These are phyloP conservation scores for Cymodocea nodosa DNA, from an alignment of 116 monocot species.

Conservation along the genomic window DNA sequence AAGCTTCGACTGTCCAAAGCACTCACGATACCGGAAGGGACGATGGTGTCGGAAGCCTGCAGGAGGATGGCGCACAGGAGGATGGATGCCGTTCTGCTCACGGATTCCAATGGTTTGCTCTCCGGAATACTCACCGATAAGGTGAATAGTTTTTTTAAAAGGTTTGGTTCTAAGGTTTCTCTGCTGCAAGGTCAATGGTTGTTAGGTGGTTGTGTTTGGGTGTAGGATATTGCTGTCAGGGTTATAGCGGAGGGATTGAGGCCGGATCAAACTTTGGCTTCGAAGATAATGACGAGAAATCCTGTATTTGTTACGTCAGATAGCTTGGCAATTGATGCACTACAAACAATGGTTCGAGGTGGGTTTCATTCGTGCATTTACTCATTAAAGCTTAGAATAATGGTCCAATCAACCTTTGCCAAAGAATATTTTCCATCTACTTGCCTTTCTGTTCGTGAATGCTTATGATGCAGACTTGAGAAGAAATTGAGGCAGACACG, in stretches of 20 bases:
- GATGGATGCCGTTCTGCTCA: conserved; percentile 74
- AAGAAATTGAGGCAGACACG: no score
- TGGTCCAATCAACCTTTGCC: no score
- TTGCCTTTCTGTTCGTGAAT: no score
- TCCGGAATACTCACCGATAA: conserved; percentile 87
- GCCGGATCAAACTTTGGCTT: conserved; percentile 68
- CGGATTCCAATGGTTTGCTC: conserved; percentile 73
- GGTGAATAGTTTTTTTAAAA: conserved; percentile 8
- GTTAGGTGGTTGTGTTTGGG: background rate
- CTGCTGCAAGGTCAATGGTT: background rate
- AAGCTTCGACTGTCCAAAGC: conserved; percentile 76
- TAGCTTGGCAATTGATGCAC: conserved; percentile 81
- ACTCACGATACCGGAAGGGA: conserved; percentile 71
- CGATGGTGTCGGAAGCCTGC: conserved; percentile 75
- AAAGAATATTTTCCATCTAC: no score
- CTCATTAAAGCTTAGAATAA: no score
- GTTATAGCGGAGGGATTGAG: conserved; percentile 85
- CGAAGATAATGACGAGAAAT: conserved; percentile 94
- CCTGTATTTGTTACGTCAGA: conserved; percentile 70
- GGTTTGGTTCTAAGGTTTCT: background rate
- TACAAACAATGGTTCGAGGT: conserved; percentile 99
- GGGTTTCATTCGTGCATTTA: background rate
- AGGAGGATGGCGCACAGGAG: conserved; percentile 74
- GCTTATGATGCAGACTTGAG: no score
- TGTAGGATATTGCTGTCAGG: conserved; percentile 76